phyloP scores from a whole-genome alignment of 768 basidiomycete genomes.

The Tephrocybe sp. region DNA sequence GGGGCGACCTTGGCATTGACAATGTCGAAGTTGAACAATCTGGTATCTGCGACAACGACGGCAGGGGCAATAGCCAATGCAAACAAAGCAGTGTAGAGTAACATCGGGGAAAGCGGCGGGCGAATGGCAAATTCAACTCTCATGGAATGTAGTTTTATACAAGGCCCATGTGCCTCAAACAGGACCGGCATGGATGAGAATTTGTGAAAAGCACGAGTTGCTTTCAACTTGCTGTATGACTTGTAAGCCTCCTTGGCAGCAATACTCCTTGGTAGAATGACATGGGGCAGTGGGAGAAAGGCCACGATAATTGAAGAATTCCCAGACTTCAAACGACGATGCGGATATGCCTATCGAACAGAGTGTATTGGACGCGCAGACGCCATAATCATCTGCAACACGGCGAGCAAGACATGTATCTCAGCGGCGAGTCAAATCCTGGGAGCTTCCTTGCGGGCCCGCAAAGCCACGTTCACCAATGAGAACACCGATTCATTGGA shows the following conservation, averaged over 20 bases:
- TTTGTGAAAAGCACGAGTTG: too few relatives aligned
- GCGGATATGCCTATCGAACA: neutral
- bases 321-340: neutral
- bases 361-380: neutral
- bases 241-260: neutral
- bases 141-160: slow-evolving; percentile 7
- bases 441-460: neutral
- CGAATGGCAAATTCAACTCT: too few relatives aligned
- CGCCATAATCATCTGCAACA: too few relatives aligned
- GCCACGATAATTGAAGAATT: neutral
- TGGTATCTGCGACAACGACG: slow-evolving; percentile 9
- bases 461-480: neutral
- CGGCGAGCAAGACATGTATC: too few relatives aligned
- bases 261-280: too few relatives aligned
- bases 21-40: slow-evolving; percentile 16
- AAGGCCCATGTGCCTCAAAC: neutral
- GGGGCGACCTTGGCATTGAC: slow-evolving; percentile 20
- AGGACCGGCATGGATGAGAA: too few relatives aligned
- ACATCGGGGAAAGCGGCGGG: neutral
- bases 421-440: too few relatives aligned
- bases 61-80: slow-evolving; percentile 1
- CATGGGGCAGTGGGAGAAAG: neutral
- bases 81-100: neutral
- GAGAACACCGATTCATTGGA: neutral
- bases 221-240: neutral